Evolutionary conservation across 495 filamentous ascomycete species (phyloP).

Genomic region (Oleoguttula mirabilis): DNA sequence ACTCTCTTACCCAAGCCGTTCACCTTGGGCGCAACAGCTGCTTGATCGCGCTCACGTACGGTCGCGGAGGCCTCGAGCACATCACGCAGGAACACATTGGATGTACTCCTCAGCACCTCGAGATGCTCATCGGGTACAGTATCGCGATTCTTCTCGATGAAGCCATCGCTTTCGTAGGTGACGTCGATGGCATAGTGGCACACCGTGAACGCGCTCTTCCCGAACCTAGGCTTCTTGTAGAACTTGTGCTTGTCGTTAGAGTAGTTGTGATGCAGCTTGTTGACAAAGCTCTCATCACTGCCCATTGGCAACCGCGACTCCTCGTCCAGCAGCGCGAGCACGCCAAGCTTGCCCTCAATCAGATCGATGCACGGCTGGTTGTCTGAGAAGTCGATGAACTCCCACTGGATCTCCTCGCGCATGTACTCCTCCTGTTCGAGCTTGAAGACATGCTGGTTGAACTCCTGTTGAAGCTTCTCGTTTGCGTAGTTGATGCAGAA

Average conservation of each 20-base stretch:
- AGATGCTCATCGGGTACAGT: conserved; percentile 98
- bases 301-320: conserved; percentile 95
- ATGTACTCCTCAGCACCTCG: conserved; percentile 74
- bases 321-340: conserved; percentile 86
- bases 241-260: conserved; percentile 85
- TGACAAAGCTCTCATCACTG: conserved; percentile 94
- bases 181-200: conserved; percentile 98
- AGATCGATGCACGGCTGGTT: conserved; percentile 99
- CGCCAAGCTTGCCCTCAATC: conserved; percentile 92
- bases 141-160: conserved; percentile 99
- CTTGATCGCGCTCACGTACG: conserved; percentile 78
- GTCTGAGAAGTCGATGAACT: conserved; percentile 98
- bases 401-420: conserved; percentile 95
- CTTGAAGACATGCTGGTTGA: conserved; percentile 99
- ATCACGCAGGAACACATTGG: conserved; percentile 72
- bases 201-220: conserved; percentile 94
- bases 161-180: conserved; percentile 98
- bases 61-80: conserved; percentile 76
- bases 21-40: conserved; percentile 52
- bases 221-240: conserved; percentile 96
- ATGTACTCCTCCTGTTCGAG: conserved; percentile 98
- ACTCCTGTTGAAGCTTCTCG: conserved; percentile 97
- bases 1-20: conserved; percentile 62
- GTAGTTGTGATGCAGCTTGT: conserved; percentile 92
- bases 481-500: conserved; percentile 99